A percentile compares a stretch with the other conserved stretches of the same genome.
Evolutionary conservation across 768 basidiomycete species (phyloP).

Genomic region (Trametes coccinea): DNA sequence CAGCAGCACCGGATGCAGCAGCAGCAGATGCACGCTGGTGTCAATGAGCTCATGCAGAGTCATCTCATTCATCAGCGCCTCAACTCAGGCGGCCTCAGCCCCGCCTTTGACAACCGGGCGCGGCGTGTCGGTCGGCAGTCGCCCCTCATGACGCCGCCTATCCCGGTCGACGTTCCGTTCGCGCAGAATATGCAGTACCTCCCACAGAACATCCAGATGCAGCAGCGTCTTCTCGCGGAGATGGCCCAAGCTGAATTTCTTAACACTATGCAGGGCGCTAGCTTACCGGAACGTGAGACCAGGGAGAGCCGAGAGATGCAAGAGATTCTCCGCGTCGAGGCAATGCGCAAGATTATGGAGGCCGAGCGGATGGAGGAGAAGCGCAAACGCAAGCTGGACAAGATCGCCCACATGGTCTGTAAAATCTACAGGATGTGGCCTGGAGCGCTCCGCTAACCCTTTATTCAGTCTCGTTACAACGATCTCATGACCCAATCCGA

Average conservation of each 20-base stretch:
- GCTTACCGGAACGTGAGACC: conserved; percentile 19
- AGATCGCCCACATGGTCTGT: conserved; percentile 86
- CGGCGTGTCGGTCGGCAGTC: conserved; percentile 50
- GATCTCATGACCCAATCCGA: conserved; percentile 97
- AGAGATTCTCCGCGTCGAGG: conserved; percentile 72
- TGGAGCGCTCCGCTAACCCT: conserved; percentile 4
- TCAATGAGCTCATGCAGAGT: conserved; percentile 27
- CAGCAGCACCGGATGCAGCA: conserved; percentile 32
- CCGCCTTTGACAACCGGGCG: conserved; percentile 47
- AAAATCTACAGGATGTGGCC: background rate
- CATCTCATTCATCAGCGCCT: conserved; percentile 42
- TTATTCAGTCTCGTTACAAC: conserved; percentile 78
- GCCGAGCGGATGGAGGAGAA: conserved; percentile 88
- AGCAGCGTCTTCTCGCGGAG: conserved; percentile 76
- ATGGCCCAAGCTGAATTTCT: conserved; percentile 71
- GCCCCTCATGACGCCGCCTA: conserved; percentile 23
- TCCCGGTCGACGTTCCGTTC: conserved; percentile 36
- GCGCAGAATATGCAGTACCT: conserved; percentile 57
- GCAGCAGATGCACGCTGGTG: conserved; percentile 28
- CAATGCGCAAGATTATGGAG: conserved; percentile 87
- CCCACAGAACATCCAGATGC: conserved; percentile 67
- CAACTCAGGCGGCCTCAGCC: conserved; percentile 42
- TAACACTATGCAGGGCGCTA: conserved; percentile 51
- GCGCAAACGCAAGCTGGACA: conserved; percentile 75
- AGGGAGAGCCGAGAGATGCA: conserved; percentile 54